Evolutionary conservation across 2,329 filamentous ascomycete genomes (phyloP).

Genomic region (Macrophomina pseudophaseolina): DNA sequence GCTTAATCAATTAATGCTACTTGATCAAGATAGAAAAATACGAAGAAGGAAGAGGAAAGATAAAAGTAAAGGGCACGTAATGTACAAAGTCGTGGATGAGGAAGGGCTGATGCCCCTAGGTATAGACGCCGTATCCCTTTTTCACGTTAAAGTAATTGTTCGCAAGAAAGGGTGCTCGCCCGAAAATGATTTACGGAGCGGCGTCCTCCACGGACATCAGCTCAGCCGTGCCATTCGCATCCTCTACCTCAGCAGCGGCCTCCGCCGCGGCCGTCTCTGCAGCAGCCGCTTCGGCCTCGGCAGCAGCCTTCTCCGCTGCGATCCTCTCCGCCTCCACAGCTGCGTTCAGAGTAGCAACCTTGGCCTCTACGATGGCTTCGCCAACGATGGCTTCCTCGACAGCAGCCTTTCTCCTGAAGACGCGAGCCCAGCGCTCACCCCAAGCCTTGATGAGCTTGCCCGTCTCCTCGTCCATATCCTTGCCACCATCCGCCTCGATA

Average conservation of each 20-base stretch:
- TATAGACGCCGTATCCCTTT: no score
- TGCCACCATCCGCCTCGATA: conserved; percentile 70
- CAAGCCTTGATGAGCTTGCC: conserved; percentile 73
- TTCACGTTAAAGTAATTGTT: no score
- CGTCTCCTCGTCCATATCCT: conserved; percentile 45
- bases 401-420: conserved; percentile 79
- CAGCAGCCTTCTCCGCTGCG: conserved; percentile 7
- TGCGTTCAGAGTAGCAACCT: conserved; percentile 37
- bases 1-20: background rate
- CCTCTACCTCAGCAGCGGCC: conserved; percentile 7
- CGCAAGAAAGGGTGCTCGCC: background rate
- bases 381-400: conserved; percentile 79
- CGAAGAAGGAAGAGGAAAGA: background rate
- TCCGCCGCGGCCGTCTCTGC: conserved; percentile 9
- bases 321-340: conserved; percentile 12
- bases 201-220: conserved; percentile 17
- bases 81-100: background rate
- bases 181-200: background rate
- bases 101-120: background rate
- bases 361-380: conserved; percentile 59
- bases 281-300: conserved; percentile 12
- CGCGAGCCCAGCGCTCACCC: conserved; percentile 84
- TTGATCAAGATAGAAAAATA: background rate
- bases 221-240: conserved; percentile 9
- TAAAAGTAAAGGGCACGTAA: background rate